Evolutionary conservation across 2,329 filamentous ascomycete species (phyloP), one percentile per base, ranked within the genome.

Genomic region (Aspergillus jensenii): DNA sequence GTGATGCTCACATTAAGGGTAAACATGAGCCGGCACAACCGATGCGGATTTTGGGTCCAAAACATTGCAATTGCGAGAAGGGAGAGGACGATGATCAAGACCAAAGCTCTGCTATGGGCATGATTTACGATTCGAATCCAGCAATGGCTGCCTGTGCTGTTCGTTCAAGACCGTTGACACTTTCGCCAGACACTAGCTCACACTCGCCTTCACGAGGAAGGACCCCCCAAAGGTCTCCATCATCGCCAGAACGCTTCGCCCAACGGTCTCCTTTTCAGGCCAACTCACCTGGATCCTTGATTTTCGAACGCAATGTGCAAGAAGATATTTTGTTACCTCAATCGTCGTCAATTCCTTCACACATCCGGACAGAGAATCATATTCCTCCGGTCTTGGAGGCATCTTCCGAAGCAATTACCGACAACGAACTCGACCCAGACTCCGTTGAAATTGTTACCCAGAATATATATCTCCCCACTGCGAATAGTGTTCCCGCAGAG

Each of bases 231-330:
- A 45, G 41, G 14, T 40, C 51, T 15, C 47, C 56, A 40, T 43
- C 51, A 14, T 58, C 51, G 33, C 51, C 56, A 15, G 56, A 50
- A 40, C 8, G 25, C 27, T 25, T 46, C 17, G 40, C 31, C 17
- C 51, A 51, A 39, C 43, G 47, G 27, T 49, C 45, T 5, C 49
- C 47, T 8, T 89, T 91, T 4, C 84, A 89, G 49, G 76, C 93
- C 45, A 85, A 88, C 53, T 96, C 91, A 19, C 91, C 93, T 14
- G 90, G 91, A 0, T 85, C 84, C 19, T 85, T 84, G 67, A 97
- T 98, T 68, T 98, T 98, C 71, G 93, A 98, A 79, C 90, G 93
- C 68, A 91, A 93, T 73, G 93, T 98, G 23, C 93, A 97, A 75
- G 93, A 97, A 68, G 85, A 85, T 68, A 80, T 84, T 31, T 69